A percentile compares a stretch with the other conserved stretches of the same genome.
Evolutionary conservation across 2,329 filamentous ascomycete species (phyloP).

Genomic region (Diplodia corticola): DNA sequence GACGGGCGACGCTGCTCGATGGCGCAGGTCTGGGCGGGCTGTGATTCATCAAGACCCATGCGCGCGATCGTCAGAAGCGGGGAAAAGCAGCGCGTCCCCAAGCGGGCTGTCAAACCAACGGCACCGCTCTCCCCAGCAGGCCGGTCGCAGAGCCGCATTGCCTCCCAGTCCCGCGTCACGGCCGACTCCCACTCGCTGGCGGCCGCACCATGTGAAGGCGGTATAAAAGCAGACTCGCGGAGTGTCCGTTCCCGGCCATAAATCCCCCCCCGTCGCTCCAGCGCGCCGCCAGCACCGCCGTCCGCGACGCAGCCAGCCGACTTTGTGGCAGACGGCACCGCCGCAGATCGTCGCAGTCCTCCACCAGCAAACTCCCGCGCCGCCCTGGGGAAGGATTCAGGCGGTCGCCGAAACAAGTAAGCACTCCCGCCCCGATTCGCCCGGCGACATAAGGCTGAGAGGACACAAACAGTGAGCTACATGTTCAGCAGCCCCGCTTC

Average conservation of each 20-base stretch:
- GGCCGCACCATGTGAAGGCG: constrained; percentile 17
- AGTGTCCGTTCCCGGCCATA: not conserved
- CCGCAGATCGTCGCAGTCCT: not conserved
- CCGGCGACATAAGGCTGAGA: constrained; percentile 14
- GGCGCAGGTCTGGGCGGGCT: not conserved
- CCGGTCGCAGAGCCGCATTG: constrained; percentile 20
- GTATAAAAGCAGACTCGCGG: constrained; percentile 15
- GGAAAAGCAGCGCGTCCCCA: constrained; percentile 1
- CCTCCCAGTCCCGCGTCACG: constrained; percentile 20
- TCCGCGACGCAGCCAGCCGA: not conserved
- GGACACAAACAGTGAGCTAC: not conserved
- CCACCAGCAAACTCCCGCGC: constrained; percentile 10
- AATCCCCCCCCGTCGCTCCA: not conserved
- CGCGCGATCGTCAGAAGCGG: constrained; percentile 14
- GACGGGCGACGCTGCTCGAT: no score
- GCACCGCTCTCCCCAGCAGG: not conserved
- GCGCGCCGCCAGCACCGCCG: not conserved
- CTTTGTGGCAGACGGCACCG: not conserved
- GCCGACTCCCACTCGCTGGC: not conserved
- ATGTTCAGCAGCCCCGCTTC: constrained; percentile 2
- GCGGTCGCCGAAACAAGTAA: constrained; percentile 22
- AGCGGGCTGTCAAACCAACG: not conserved
- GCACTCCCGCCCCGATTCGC: constrained; percentile 19
- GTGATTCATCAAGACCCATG: constrained; percentile 8
- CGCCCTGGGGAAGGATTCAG: constrained; percentile 19